Conservation (phyloP, 2,329 filamentous ascomycete genomes). For the Fusarium secorum region DNA sequence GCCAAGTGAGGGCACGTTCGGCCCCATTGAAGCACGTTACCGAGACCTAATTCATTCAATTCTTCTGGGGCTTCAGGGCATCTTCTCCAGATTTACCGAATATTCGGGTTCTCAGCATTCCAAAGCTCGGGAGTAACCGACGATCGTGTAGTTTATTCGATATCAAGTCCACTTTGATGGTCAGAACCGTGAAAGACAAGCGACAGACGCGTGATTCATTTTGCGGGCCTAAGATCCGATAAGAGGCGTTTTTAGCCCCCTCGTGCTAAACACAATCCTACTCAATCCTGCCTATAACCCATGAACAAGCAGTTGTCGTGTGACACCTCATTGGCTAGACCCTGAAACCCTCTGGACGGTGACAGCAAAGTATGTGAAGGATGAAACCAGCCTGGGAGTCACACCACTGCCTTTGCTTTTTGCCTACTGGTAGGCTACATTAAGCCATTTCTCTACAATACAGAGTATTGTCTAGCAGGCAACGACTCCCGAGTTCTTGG, state of each 20-base stretch:
- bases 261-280: slow-evolving; percentile 2
- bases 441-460: not conserved
- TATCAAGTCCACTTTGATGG: not conserved
- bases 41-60: not conserved
- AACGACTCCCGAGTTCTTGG: not conserved
- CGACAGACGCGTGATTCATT: not conserved
- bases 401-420: not conserved
- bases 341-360: not conserved
- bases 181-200: not conserved
- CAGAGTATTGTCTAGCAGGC: not conserved
- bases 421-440: not conserved
- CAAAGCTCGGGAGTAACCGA: not conserved
- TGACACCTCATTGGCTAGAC: slow-evolving; percentile 4
- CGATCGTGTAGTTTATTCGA: not conserved
- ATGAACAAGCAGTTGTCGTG: not conserved
- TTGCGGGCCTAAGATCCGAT: slow-evolving; percentile 38
- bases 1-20: not conserved
- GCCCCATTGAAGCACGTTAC: not conserved
- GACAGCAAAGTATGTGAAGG: not conserved
- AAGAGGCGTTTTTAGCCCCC: slow-evolving; percentile 9
- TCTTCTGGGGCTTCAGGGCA: not conserved
- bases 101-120: not conserved
- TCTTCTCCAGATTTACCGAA: slow-evolving; percentile 20
- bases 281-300: not conserved
- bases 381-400: slow-evolving; percentile 2